phyloP scores from a whole-genome alignment of 176 grass and related monocot species.

The Aegilops sharonensis region DNA sequence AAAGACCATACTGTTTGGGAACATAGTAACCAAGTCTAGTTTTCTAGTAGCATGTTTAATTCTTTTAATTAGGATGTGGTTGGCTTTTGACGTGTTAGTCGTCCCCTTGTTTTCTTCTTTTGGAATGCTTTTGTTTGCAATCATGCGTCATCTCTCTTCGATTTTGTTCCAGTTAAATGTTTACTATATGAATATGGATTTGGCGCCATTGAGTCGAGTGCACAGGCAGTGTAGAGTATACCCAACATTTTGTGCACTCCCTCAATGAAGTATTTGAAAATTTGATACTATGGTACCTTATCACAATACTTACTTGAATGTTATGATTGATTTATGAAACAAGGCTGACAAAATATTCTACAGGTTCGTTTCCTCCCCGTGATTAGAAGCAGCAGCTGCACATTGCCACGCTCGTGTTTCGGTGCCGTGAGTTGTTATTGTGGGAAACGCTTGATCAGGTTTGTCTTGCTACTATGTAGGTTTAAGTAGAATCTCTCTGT shows the following conservation, averaged over 20 bases:
- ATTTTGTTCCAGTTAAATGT: slow-evolving; percentile 1
- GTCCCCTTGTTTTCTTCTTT: neutral
- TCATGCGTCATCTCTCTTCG: neutral
- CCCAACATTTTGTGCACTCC: neutral
- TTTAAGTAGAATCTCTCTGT: neutral
- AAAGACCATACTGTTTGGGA: neutral
- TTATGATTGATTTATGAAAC: slow-evolving; percentile 16
- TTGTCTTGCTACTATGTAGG: neutral
- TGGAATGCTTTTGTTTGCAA: neutral
- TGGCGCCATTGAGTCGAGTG: neutral
- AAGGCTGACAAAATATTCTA: slow-evolving; percentile 1
- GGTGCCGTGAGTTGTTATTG: neutral
- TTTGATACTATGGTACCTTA: neutral
- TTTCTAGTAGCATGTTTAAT: neutral
- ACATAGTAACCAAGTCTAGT: neutral
- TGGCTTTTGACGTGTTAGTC: neutral
- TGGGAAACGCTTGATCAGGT: neutral
- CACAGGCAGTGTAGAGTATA: neutral
- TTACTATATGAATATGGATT: neutral
- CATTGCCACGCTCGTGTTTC: neutral
- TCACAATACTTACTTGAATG: neutral
- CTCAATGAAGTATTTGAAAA: neutral
- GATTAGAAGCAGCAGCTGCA: neutral
- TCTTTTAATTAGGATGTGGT: neutral
- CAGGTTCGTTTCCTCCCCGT: neutral